Evolutionary conservation across 208 protist species (phyloP).

Genomic region (Herpetomonas tarakana): DNA sequence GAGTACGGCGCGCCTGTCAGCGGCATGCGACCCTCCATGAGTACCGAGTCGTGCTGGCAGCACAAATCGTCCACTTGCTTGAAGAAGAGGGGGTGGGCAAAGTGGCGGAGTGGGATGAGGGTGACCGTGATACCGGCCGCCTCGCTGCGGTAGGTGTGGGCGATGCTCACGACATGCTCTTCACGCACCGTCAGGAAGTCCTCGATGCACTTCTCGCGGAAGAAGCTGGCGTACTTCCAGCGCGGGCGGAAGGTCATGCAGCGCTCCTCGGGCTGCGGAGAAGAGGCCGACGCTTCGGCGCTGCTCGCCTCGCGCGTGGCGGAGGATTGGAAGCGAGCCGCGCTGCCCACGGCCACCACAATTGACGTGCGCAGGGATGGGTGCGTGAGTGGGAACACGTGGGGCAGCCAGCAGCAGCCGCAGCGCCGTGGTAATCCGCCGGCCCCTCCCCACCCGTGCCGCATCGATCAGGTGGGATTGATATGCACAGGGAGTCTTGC

Average conservation of each 20-base stretch:
- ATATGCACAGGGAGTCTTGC: too few species aligned
- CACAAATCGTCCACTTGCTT: constrained; percentile 75
- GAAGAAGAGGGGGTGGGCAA: constrained; percentile 84
- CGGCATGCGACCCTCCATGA: constrained; percentile 83
- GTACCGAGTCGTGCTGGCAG: constrained; percentile 75
- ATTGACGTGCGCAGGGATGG: not conserved
- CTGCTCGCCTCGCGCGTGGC: not conserved
- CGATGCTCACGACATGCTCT: constrained; percentile 32
- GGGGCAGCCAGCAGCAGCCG: too few species aligned
- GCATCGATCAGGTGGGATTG: too few species aligned
- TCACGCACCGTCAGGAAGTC: constrained; percentile 63
- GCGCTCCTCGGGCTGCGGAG: too few species aligned
- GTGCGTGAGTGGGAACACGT: not conserved
- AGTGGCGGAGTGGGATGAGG: constrained; percentile 74
- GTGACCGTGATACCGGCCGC: constrained; percentile 52
- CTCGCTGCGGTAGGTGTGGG: constrained; percentile 63
- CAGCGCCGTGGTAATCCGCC: too few species aligned
- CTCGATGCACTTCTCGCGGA: constrained; percentile 35
- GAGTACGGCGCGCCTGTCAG: constrained; percentile 56
- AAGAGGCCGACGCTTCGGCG: not conserved
- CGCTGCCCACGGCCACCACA: not conserved
- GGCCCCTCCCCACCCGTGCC: too few species aligned
- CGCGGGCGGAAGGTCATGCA: constrained; percentile 42
- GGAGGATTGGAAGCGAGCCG: not conserved
- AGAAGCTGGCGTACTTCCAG: constrained; percentile 55